These are phyloP conservation scores for Xylaria sp. DNA, from an alignment of 2,329 filamentous ascomycete genomes.

Conservation along the genomic window DNA sequence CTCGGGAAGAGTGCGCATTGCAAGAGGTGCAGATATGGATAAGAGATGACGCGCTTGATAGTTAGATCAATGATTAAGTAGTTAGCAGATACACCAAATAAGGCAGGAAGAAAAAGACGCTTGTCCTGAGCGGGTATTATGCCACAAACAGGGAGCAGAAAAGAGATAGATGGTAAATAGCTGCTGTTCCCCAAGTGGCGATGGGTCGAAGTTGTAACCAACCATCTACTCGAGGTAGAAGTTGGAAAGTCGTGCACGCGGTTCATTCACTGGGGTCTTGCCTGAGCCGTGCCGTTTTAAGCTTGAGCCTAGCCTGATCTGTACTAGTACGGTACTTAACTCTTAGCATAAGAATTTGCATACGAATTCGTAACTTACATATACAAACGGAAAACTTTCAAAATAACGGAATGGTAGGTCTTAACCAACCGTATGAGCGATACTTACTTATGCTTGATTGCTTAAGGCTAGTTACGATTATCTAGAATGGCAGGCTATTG, in stretches of 20 bases:
- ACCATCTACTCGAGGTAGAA: no score
- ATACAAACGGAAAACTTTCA: no score
- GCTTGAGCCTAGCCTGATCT: no score
- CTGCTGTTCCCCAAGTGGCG: background rate
- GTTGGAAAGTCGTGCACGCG: background rate
- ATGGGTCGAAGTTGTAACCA: background rate
- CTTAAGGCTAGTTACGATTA: no score
- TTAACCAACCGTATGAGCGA: no score
- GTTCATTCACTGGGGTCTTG: background rate
- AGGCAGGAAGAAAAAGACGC: background rate
- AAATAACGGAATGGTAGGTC: no score
- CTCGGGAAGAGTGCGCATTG: constrained; percentile 24
- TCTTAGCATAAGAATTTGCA: no score
- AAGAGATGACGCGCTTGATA: constrained; percentile 4
- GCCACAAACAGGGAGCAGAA: constrained; percentile 6
- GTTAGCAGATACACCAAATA: constrained; percentile 1
- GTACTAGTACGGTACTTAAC: no score
- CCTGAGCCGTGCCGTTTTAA: no score
- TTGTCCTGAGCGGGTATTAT: background rate
- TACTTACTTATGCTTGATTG: no score
- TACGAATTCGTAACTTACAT: no score
- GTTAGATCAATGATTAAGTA: background rate
- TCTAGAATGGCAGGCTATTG: no score
- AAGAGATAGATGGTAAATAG: constrained; percentile 1
- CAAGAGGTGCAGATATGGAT: constrained; percentile 15